Percentiles rank a stretch among this genome's conserved stretches.
These are phyloP conservation scores for Paraconiothyrium brasiliense DNA, from an alignment of 2,329 filamentous ascomycete species.

Conservation along the genomic window DNA sequence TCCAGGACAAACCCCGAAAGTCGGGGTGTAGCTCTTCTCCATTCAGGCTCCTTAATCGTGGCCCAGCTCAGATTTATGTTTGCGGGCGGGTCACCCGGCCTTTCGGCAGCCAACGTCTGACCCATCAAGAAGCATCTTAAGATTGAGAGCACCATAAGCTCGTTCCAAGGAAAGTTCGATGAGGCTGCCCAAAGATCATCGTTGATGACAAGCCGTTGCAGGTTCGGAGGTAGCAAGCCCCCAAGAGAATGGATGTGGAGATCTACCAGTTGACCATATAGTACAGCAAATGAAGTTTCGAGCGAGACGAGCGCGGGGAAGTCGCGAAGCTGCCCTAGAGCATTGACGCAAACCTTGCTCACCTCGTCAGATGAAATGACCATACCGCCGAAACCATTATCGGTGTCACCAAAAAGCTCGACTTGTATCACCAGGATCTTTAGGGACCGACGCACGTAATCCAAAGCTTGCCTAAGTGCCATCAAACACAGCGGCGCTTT, in stretches of 20 bases:
- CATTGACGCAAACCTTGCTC: neutral
- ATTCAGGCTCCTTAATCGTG: neutral
- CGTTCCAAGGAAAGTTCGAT: neutral
- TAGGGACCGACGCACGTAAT: neutral
- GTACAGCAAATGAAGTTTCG: slow-evolving; percentile 29
- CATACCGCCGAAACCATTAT: neutral
- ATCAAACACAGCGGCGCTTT: neutral
- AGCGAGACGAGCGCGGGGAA: slow-evolving; percentile 1
- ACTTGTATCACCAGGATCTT: neutral
- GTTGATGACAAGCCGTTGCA: neutral
- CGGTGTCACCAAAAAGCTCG: neutral
- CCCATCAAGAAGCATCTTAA: neutral
- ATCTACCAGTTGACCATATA: slow-evolving; percentile 35
- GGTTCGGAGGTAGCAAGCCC: slow-evolving; percentile 36
- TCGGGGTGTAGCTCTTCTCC: neutral
- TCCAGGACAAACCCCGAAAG: neutral
- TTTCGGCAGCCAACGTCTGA: neutral
- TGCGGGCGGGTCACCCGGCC: neutral
- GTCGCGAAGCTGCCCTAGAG: neutral
- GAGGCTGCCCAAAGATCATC: slow-evolving; percentile 2
- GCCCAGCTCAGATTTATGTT: neutral
- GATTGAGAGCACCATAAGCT: neutral
- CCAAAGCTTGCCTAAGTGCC: neutral
- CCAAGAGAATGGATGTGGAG: slow-evolving; percentile 43
- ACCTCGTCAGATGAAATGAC: neutral